phyloP scores from a whole-genome alignment of 1,284 basidiomycete species.

The Xanthoconium separans region DNA sequence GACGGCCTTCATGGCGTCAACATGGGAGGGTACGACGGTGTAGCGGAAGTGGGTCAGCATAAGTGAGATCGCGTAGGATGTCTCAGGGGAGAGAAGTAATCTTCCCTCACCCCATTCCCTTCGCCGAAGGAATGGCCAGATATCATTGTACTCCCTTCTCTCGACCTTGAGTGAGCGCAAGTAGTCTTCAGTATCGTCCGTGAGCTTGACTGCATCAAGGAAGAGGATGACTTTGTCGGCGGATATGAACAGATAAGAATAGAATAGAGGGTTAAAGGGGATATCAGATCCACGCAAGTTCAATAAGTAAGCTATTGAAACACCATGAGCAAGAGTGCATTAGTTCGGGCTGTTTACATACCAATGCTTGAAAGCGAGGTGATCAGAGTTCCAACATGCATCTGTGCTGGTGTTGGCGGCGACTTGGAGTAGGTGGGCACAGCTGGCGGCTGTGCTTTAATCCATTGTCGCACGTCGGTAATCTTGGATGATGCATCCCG shows the following conservation, averaged over 20 bases:
- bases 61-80: constrained; percentile 76
- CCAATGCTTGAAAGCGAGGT: constrained; percentile 64
- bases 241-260: constrained; percentile 78
- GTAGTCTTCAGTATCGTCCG: constrained; percentile 54
- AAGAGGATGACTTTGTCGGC: constrained; percentile 64
- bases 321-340: constrained; percentile 10
- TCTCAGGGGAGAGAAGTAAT: constrained; percentile 67
- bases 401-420: constrained; percentile 59
- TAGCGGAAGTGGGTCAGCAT: constrained; percentile 79
- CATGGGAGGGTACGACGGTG: constrained; percentile 59
- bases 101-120: constrained; percentile 77
- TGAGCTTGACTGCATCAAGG: constrained; percentile 63
- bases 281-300: constrained; percentile 78
- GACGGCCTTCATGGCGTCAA: constrained; percentile 82
- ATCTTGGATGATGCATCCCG: constrained; percentile 60
- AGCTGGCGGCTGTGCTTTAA: constrained; percentile 56
- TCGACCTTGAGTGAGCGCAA: constrained; percentile 59
- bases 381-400: constrained; percentile 64
- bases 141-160: constrained; percentile 69
- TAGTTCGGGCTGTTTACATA: constrained; percentile 30
- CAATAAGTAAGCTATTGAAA: constrained; percentile 21
- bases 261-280: constrained; percentile 86
- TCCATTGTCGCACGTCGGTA: constrained; percentile 59
- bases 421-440: constrained; percentile 59
- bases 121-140: constrained; percentile 76